phyloP scores from a whole-genome alignment of 2,329 filamentous ascomycete species.

The Sclerotinia trifoliorum region DNA sequence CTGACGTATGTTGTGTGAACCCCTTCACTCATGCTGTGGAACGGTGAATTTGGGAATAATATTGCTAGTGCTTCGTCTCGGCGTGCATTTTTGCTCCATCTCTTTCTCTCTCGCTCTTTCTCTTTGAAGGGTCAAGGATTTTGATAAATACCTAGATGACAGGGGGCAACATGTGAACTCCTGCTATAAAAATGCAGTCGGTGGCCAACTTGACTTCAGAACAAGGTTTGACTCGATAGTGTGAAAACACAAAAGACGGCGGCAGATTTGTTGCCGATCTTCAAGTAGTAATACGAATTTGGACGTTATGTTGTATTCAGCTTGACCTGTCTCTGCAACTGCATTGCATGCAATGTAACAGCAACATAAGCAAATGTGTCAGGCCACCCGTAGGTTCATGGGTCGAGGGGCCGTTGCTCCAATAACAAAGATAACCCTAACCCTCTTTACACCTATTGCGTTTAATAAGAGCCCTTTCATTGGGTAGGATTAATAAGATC shows the following conservation, averaged over 20 bases:
- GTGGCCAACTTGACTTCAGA: not conserved
- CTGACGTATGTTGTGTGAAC: not conserved
- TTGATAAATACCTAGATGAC: not conserved
- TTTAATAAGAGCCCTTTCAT: too few species aligned
- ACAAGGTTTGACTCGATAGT: not conserved
- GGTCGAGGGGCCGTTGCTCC: too few species aligned
- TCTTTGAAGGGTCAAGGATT: not conserved
- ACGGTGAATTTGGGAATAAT: not conserved
- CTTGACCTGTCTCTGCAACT: not conserved
- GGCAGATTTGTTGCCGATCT: not conserved
- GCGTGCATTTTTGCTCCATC: not conserved
- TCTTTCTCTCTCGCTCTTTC: not conserved
- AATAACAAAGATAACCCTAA: too few species aligned
- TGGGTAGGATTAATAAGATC: too few species aligned
- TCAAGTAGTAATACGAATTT: not conserved
- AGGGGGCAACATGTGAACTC: not conserved
- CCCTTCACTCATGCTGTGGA: constrained; percentile 7
- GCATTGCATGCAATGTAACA: not conserved
- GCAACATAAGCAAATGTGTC: not conserved
- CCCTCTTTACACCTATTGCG: too few species aligned
- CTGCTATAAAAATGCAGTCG: not conserved
- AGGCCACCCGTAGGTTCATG: too few species aligned
- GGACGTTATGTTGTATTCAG: not conserved
- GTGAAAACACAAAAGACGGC: not conserved
- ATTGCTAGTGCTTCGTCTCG: not conserved